Evolutionary conservation across 208 protist genomes (phyloP).

Genomic region (Leptomonas seymouri): DNA sequence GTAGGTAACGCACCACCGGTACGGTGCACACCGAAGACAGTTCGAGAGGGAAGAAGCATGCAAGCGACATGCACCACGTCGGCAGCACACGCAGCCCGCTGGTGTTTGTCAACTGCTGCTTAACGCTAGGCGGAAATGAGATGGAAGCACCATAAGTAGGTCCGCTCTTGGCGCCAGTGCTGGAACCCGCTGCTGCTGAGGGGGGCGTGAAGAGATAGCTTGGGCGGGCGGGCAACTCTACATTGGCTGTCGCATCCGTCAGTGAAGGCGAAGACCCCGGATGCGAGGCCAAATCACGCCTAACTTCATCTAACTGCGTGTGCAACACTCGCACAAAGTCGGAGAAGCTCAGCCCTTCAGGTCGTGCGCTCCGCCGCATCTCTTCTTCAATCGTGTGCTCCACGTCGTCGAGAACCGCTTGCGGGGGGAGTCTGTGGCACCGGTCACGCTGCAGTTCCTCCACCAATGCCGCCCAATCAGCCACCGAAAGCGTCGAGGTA

Average conservation of each 20-base stretch:
- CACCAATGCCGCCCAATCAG: constrained; percentile 28
- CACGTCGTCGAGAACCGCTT: constrained; percentile 42
- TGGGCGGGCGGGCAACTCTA: constrained; percentile 18
- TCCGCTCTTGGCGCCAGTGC: not conserved
- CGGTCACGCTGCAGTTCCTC: constrained; percentile 24
- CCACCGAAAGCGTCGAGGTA: constrained; percentile 19
- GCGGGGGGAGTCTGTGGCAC: constrained; percentile 36
- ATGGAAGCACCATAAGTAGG: not conserved
- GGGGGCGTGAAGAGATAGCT: constrained; percentile 9
- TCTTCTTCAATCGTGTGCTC: constrained; percentile 25
- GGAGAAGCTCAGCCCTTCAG: constrained; percentile 5
- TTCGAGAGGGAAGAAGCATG: constrained; percentile 40
- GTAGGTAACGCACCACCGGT: constrained; percentile 52
- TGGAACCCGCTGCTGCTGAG: not conserved
- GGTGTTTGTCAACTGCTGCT: no score
- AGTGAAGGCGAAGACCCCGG: not conserved
- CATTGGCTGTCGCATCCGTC: not conserved
- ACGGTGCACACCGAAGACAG: constrained; percentile 39
- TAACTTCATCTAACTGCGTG: constrained; percentile 29
- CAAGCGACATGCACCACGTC: constrained; percentile 56
- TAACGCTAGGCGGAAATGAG: not conserved
- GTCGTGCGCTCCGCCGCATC: not conserved
- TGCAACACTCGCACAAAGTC: constrained; percentile 19
- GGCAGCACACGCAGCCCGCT: constrained; percentile 32
- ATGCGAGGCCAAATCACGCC: constrained; percentile 23